These are phyloP conservation scores for Cucumis cinereus DNA, from an alignment of 306 rosid species.

Conservation along the genomic window DNA sequence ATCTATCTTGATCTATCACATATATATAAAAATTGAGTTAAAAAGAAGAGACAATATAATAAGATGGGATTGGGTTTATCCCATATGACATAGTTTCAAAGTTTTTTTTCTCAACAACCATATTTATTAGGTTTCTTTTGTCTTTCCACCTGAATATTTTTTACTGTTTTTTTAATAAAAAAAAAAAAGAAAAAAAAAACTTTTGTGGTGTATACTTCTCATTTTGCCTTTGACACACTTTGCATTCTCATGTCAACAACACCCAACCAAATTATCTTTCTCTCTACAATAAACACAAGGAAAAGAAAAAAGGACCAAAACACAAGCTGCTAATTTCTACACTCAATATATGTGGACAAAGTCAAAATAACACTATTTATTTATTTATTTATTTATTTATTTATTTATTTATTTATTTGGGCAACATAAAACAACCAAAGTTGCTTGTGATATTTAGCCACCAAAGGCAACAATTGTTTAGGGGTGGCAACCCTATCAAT, in stretches of 20 bases:
- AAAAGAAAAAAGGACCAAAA: not conserved
- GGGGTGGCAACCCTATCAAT: not conserved
- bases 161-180: not conserved
- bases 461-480: not conserved
- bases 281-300: not conserved
- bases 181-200: no score
- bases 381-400: no score
- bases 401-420: no score
- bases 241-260: not conserved
- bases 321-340: no score
- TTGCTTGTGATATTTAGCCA: not conserved
- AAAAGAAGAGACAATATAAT: no score
- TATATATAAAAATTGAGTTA: no score
- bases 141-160: not conserved
- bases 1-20: no score
- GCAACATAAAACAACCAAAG: not conserved
- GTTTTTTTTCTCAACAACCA: not conserved
- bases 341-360: no score
- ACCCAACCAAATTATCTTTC: not conserved
- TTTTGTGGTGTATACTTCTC: not conserved
- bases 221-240: not conserved
- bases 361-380: no score
- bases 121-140: conserved; percentile 1
- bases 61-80: no score
- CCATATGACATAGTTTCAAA: no score